Evolutionary conservation across 2,329 filamentous ascomycete species (phyloP), one percentile per base, ranked within the genome.

Genomic region (Aureobasidium sp.): DNA sequence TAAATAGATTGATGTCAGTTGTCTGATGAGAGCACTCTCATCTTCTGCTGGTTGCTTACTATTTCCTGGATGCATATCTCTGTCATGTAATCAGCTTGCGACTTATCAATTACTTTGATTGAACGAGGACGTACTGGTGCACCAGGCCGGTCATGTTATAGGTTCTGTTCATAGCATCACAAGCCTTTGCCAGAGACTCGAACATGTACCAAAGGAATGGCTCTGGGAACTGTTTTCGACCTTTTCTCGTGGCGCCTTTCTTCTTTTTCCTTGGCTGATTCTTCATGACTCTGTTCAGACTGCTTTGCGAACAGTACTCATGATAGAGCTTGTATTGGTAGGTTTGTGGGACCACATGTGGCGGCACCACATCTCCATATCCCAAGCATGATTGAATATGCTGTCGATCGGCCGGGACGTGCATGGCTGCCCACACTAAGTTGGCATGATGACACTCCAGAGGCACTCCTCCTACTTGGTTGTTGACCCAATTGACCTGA

Each of bases 131-230:
- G 3, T 47, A 58, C 55, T 44, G 41, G n/a, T 58, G 55, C 0
- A 58, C 26, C 29, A 47, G 9, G 5, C 56, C 56, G 0, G 1
- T 12, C 0, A 3, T 3, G 12, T 13, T 51, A 7, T 47, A 37
- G 15, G 47, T 13, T 3, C 3, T 17, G 17, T 61, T 26, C 57
- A 61, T 51, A 3, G 23, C 57, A 3, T 34, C 17, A 15, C 44
- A 50, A 10, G 46, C 57, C 47, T 52, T 50, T 7, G 57, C 48
- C 20, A 61, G 27, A 5, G 46, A 42, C 17, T 52, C 46, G 20
- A 61, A 61, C 34, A 50, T 29, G 5, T 51, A 42, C 57, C 57
- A 61, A 12, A 61, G 13, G 20, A 61, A 61, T 7, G 44, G 27
- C 15, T 61, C 57, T 3, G 57, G 23, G 1, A 51, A 29, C 9